Evolutionary conservation across 495 filamentous ascomycete genomes (phyloP), one percentile per base, ranked within the genome.

Genomic region (Bacidia gigantensis): DNA sequence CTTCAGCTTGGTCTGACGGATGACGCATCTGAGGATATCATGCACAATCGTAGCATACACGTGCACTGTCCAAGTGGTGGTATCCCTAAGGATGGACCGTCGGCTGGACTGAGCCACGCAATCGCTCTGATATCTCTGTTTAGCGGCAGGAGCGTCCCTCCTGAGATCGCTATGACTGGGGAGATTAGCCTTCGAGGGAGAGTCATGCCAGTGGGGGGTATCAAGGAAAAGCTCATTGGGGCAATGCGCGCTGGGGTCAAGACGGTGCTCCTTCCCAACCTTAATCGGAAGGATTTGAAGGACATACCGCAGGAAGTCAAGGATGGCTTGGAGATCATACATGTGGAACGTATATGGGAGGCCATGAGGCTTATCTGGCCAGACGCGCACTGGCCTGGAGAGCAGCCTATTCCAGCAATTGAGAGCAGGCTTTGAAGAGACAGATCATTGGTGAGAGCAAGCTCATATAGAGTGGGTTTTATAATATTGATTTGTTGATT

Each of bases 171-270:
- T 43, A 99, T 99, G 92, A 99, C 92, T 21, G 93, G 92, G 21
- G 92, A 99, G 65, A 80, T 97, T 39, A 85, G 83, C 56, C 76
- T 99, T 26, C 76, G 93, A 14, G 92, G 92, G 11, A 78, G 87
- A 55, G 83, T 99, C 48, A 80, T 82, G 70, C 84, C 87, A 10
- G 89, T 94, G 51, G 92, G 92, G 20, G 92, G 93, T 21, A 97
- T 97, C 68, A 95, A 96, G 73, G 92, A 99, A 78, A 99, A 99
- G 65, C 72, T 97, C 25, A 97, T 99, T 62, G 92, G 92, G 11
- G 93, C 92, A 24, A 68, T 89, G 57, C 80, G 89, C 55, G 93
- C 92, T 18, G 92, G 92, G 22, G 92, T 99, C 48, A 93, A 92
- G 73, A 92, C 84, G 38, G 92, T 97, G 26, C 69, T 99, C 50